Percentiles rank a stretch among this genome's conserved stretches.
Conservation (phyloP, 2,329 filamentous ascomycete genomes). For the Pseudopyricularia javanii region DNA sequence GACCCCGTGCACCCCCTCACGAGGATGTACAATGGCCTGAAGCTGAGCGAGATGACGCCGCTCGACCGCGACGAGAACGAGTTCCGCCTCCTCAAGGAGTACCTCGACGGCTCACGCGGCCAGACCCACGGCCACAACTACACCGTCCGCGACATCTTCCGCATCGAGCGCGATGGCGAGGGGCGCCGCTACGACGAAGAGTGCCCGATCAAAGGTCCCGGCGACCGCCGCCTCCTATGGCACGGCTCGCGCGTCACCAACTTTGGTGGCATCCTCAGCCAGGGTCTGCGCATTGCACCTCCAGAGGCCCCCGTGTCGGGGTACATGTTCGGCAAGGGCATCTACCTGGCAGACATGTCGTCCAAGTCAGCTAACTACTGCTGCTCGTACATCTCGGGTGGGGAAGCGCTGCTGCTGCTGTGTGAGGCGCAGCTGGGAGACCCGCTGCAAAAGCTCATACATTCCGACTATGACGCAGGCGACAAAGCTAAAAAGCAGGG, state of each 20-base stretch:
- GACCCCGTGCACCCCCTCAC: constrained; percentile 54
- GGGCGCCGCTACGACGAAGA: constrained; percentile 52
- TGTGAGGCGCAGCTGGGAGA: constrained; percentile 75
- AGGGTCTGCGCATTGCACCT: constrained; percentile 82
- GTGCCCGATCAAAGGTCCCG: constrained; percentile 24
- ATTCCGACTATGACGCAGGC: constrained; percentile 49
- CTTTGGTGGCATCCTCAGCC: constrained; percentile 75
- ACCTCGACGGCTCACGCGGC: constrained; percentile 56
- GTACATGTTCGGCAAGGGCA: constrained; percentile 85
- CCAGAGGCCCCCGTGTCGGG: constrained; percentile 68
- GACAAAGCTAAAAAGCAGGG: constrained; percentile 47
- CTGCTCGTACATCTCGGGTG: constrained; percentile 44
- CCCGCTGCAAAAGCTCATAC: constrained; percentile 53
- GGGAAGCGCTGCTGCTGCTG: constrained; percentile 62
- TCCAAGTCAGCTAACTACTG: constrained; percentile 78
- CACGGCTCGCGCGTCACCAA: constrained; percentile 77
- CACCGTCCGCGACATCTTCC: constrained; percentile 64
- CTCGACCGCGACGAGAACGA: constrained; percentile 48
- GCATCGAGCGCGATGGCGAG: constrained; percentile 67
- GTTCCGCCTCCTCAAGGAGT: constrained; percentile 51
- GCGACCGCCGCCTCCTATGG: constrained; percentile 69
- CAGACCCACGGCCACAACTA: constrained; percentile 51
- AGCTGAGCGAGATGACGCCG: constrained; percentile 64
- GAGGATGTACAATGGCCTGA: constrained; percentile 57
- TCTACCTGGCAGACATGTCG: constrained; percentile 78